A percentile compares a stretch with the other conserved stretches of the same genome.
Conservation (phyloP, 192 early-diverging fungal genomes). For the Gigaspora rosea region DNA sequence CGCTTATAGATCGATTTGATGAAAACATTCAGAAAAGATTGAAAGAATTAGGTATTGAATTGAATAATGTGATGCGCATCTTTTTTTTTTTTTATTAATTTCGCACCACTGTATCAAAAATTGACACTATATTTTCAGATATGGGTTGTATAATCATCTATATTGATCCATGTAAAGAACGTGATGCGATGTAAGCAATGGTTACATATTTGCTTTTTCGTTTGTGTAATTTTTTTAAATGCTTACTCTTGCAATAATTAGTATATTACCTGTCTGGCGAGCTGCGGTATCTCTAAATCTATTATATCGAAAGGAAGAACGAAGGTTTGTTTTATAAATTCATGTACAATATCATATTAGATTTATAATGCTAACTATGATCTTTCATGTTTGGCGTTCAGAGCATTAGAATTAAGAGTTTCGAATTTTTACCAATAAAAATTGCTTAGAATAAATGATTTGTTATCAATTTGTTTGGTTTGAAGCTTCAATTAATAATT, state of each 20-base stretch:
- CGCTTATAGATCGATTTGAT: slow-evolving; percentile 38
- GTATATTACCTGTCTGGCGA: slow-evolving; percentile 25
- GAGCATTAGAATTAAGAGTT: slow-evolving; percentile 10
- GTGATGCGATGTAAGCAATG: neutral
- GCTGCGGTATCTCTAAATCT: slow-evolving; percentile 22
- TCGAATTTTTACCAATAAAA: neutral
- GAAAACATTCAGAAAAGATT: slow-evolving; percentile 9
- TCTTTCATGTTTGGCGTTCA: neutral
- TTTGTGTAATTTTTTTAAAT: neutral
- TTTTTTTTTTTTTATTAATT: neutral
- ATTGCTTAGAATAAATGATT: too few species aligned
- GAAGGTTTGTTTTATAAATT: slow-evolving; percentile 2
- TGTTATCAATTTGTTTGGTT: too few species aligned
- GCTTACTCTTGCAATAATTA: neutral
- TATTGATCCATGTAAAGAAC: slow-evolving; percentile 12
- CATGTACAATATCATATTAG: neutral
- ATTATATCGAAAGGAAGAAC: slow-evolving; percentile 25
- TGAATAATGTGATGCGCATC: too few species aligned
- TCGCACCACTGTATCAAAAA: neutral
- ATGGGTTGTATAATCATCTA: slow-evolving; percentile 5
- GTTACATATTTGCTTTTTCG: neutral
- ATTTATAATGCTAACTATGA: neutral
- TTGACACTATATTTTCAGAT: neutral
- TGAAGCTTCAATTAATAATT: too few species aligned
- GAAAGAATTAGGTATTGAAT: neutral